Evolutionary conservation across 495 filamentous ascomycete species (phyloP).

Genomic region (Hyaloscypha bicolor): DNA sequence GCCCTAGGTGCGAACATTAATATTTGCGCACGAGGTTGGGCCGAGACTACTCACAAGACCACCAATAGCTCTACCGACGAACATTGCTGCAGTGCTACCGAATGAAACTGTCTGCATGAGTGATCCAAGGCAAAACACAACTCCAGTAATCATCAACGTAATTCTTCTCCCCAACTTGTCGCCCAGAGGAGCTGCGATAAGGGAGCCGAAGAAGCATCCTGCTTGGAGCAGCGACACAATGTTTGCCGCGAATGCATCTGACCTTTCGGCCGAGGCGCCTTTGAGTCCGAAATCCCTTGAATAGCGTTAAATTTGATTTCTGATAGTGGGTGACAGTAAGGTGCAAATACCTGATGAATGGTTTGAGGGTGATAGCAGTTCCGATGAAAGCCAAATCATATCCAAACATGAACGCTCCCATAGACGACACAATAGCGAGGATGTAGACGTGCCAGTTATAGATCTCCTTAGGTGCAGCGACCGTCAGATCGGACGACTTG

Average conservation of each 20-base stretch:
- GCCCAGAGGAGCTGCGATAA: constrained; percentile 36
- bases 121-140: constrained; percentile 36
- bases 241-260: constrained; percentile 40
- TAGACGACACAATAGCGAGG: constrained; percentile 8
- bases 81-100: constrained; percentile 36
- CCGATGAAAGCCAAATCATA: constrained; percentile 21
- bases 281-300: constrained; percentile 45
- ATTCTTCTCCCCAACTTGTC: constrained; percentile 37
- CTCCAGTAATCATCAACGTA: constrained; percentile 30
- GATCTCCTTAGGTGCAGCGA: constrained; percentile 1
- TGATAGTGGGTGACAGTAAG: too few relatives aligned
- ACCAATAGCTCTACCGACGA: constrained; percentile 42
- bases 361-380: constrained; percentile 38
- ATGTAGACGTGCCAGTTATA: constrained; percentile 17
- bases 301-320: too few relatives aligned
- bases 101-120: constrained; percentile 22
- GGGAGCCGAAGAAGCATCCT: constrained; percentile 41
- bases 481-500: too few relatives aligned
- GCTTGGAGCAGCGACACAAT: constrained; percentile 39
- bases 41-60: constrained; percentile 23
- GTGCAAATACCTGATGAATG: constrained; percentile 39
- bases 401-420: constrained; percentile 19
- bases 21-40: too few relatives aligned
- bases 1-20: not conserved
- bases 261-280: constrained; percentile 31